phyloP scores from a whole-genome alignment of 768 basidiomycete genomes.

The Scleroderma citrinum region DNA sequence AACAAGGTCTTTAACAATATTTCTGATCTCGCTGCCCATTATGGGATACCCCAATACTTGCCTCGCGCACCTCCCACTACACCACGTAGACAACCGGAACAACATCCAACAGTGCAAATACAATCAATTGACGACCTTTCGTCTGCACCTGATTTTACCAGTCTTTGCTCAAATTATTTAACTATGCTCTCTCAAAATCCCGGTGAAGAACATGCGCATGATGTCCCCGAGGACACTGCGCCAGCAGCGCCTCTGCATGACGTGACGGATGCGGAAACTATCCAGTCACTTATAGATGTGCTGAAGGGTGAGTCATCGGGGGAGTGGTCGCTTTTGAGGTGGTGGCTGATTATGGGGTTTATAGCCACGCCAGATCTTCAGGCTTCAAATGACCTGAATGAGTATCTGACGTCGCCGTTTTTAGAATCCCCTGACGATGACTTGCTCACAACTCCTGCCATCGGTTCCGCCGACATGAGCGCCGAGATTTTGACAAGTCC shows the following conservation, averaged over 20 bases:
- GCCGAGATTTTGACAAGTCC: slow-evolving; percentile 40
- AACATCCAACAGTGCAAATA: slow-evolving; percentile 27
- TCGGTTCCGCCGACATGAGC: slow-evolving; percentile 30
- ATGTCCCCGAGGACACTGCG: slow-evolving; percentile 27
- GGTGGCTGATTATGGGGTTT: neutral
- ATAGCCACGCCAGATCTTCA: slow-evolving; percentile 36
- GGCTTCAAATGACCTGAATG: slow-evolving; percentile 32
- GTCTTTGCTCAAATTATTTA: slow-evolving; percentile 58
- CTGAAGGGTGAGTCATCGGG: slow-evolving; percentile 28
- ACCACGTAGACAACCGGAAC: slow-evolving; percentile 34
- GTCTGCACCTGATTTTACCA: slow-evolving; percentile 33
- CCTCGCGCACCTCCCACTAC: slow-evolving; percentile 63
- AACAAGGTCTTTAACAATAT: slow-evolving; percentile 57
- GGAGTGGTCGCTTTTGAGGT: too few species aligned
- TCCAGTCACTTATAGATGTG: slow-evolving; percentile 35
- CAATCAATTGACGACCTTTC: slow-evolving; percentile 14
- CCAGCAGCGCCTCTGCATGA: slow-evolving; percentile 17
- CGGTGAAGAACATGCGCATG: slow-evolving; percentile 30
- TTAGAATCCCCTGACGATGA: slow-evolving; percentile 45
- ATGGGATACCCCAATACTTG: slow-evolving; percentile 71
- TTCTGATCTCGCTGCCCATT: slow-evolving; percentile 66
- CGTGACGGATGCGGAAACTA: slow-evolving; percentile 24
- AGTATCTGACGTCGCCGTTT: slow-evolving; percentile 42
- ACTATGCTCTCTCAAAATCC: slow-evolving; percentile 58
- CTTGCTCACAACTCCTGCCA: slow-evolving; percentile 38